Evolutionary conservation across 352 stramenopile genomes (phyloP).

Genomic region (Phytopythium mirpurense): DNA sequence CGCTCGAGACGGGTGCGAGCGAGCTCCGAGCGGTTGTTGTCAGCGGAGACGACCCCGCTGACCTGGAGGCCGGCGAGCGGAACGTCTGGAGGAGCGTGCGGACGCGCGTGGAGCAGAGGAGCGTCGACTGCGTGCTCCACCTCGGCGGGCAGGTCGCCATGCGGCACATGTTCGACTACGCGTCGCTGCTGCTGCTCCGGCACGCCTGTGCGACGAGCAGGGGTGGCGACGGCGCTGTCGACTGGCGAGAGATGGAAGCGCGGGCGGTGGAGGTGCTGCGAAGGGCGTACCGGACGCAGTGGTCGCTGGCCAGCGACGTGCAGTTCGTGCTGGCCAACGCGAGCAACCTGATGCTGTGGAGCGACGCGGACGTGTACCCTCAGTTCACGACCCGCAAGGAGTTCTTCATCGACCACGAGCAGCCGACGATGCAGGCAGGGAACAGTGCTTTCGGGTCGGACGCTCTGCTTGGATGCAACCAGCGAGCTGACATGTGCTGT

Average conservation of each 20-base stretch:
- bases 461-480: not conserved
- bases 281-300: constrained; percentile 65
- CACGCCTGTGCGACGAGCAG: constrained; percentile 25
- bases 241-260: constrained; percentile 45
- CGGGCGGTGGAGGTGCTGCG: constrained; percentile 46
- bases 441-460: not conserved
- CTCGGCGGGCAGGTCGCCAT: constrained; percentile 68
- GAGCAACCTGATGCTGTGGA: constrained; percentile 83
- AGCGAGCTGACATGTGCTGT: not conserved
- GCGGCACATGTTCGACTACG: constrained; percentile 64
- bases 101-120: constrained; percentile 22
- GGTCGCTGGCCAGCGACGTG: constrained; percentile 39
- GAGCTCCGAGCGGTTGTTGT: constrained; percentile 29
- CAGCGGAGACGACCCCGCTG: constrained; percentile 44
- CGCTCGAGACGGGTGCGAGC: constrained; percentile 17
- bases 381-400: constrained; percentile 43
- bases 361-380: constrained; percentile 67
- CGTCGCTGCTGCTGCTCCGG: constrained; percentile 48
- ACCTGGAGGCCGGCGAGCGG: constrained; percentile 32
- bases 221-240: constrained; percentile 1
- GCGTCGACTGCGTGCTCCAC: constrained; percentile 47
- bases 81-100: constrained; percentile 46
- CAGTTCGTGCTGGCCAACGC: constrained; percentile 52
- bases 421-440: constrained; percentile 46
- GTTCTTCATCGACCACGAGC: constrained; percentile 55